A percentile compares a stretch with the other conserved stretches of the same genome.
These are phyloP conservation scores for Komagataella pastoris DNA, from an alignment of 805 yeast species.

Conservation along the genomic window DNA sequence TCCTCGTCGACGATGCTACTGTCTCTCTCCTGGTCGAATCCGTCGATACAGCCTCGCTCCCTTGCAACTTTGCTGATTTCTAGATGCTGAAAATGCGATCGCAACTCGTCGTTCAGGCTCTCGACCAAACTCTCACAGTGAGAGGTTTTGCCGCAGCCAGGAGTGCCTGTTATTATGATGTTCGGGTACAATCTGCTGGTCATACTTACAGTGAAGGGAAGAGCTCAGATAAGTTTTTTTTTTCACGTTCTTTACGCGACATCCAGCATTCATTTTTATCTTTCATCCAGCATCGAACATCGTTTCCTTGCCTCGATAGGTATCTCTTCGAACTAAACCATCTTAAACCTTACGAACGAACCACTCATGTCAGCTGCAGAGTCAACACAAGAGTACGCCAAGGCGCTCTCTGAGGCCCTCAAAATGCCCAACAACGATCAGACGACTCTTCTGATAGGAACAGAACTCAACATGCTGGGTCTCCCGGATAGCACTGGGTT, in stretches of 20 bases:
- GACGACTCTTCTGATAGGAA: constrained; percentile 59
- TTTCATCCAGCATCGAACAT: not conserved
- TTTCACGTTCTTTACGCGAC: not conserved
- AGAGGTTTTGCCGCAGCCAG: constrained; percentile 79
- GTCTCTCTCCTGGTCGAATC: constrained; percentile 77
- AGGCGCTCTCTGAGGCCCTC: constrained; percentile 10
- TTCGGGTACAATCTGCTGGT: constrained; percentile 39
- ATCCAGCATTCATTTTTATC: not conserved
- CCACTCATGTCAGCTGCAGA: not conserved
- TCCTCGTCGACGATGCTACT: constrained; percentile 90
- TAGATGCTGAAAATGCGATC: constrained; percentile 30
- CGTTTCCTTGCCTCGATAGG: not conserved
- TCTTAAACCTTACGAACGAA: not conserved
- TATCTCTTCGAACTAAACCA: not conserved
- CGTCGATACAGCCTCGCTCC: constrained; percentile 61
- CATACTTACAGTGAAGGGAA: constrained; percentile 7
- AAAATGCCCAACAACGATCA: constrained; percentile 51
- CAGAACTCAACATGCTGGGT: constrained; percentile 57
- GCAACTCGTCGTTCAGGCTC: constrained; percentile 30
- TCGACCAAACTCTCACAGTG: constrained; percentile 44
- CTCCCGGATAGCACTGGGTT: constrained; percentile 33
- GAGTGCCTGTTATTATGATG: constrained; percentile 89
- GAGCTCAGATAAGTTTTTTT: not conserved
- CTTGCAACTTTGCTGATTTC: constrained; percentile 76
- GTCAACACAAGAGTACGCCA: not conserved